Evolutionary conservation across 768 basidiomycete genomes (phyloP).

Genomic region (Lentinula guzmanii): DNA sequence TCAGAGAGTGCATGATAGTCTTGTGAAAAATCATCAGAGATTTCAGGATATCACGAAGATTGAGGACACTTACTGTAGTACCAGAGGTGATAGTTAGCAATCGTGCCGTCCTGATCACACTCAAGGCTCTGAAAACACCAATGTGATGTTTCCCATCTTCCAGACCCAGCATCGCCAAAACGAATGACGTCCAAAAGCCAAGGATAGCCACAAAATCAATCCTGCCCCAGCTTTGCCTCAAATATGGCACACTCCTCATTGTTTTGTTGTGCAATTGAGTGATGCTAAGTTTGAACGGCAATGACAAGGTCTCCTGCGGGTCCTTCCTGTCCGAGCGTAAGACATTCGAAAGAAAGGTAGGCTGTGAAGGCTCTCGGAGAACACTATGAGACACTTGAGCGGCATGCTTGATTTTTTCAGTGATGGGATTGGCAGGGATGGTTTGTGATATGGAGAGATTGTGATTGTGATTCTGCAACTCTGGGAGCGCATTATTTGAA

Average conservation of each 20-base stretch:
- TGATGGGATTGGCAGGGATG: conserved; percentile 22
- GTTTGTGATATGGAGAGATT: conserved; percentile 22
- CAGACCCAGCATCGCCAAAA: conserved; percentile 56
- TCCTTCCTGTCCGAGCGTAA: conserved; percentile 22
- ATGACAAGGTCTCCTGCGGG: conserved; percentile 32
- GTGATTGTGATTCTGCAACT: conserved; percentile 15
- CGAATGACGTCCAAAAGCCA: conserved; percentile 83
- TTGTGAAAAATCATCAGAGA: conserved; percentile 15
- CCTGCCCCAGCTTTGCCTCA: conserved; percentile 89
- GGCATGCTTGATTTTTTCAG: conserved; percentile 24
- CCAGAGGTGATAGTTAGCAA: conserved; percentile 85
- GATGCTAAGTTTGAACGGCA: conserved; percentile 63
- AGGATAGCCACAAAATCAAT: conserved; percentile 85
- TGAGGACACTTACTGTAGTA: conserved; percentile 62
- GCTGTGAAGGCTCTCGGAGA: conserved; percentile 37
- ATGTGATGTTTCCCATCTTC: conserved; percentile 70
- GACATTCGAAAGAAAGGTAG: conserved; percentile 44
- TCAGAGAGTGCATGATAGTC: conserved; percentile 90
- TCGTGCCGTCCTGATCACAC: conserved; percentile 77
- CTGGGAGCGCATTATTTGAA: conserved; percentile 9
- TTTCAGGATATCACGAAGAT: neutral
- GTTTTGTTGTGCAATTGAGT: conserved; percentile 48
- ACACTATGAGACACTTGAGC: neutral
- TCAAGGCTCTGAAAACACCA: conserved; percentile 84
- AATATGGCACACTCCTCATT: conserved; percentile 73